These are phyloP conservation scores for Telopea speciosissima DNA, from an alignment of 177 flowering plant species.

Conservation along the genomic window DNA sequence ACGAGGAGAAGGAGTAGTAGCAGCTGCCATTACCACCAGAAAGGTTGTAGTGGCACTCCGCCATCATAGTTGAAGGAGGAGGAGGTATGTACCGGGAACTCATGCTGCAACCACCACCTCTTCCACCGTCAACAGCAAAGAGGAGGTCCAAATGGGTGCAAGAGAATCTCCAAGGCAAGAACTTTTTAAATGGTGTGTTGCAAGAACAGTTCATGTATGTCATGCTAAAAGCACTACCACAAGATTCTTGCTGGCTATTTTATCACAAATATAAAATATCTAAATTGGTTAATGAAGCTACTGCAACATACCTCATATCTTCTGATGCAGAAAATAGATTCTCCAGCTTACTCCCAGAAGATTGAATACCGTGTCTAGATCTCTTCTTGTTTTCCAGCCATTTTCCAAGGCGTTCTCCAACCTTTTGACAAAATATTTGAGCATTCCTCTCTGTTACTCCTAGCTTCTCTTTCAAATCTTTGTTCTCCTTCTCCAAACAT, in stretches of 20 bases:
- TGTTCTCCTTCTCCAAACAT: constrained; percentile 50
- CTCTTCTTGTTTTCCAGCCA: constrained; percentile 20
- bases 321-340: constrained; percentile 14
- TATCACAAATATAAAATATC: background rate
- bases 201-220: background rate
- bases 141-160: background rate
- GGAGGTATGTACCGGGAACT: too few species aligned
- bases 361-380: constrained; percentile 6
- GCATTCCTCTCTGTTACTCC: constrained; percentile 27
- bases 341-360: constrained; percentile 20
- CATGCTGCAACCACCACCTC: too few species aligned
- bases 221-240: background rate
- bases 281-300: constrained; percentile 5
- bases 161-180: background rate
- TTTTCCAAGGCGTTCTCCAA: constrained; percentile 27
- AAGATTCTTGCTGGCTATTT: background rate
- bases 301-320: constrained; percentile 37
- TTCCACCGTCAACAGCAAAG: too few species aligned
- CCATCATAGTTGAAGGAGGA: too few species aligned
- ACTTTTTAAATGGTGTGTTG: background rate
- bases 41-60: too few species aligned
- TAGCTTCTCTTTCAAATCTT: constrained; percentile 41
- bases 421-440: constrained; percentile 21
- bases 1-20: too few species aligned
- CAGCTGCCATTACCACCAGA: too few species aligned